Evolutionary conservation across 495 filamentous ascomycete genomes (phyloP).

Genomic region (Penicillium bovifimosum): DNA sequence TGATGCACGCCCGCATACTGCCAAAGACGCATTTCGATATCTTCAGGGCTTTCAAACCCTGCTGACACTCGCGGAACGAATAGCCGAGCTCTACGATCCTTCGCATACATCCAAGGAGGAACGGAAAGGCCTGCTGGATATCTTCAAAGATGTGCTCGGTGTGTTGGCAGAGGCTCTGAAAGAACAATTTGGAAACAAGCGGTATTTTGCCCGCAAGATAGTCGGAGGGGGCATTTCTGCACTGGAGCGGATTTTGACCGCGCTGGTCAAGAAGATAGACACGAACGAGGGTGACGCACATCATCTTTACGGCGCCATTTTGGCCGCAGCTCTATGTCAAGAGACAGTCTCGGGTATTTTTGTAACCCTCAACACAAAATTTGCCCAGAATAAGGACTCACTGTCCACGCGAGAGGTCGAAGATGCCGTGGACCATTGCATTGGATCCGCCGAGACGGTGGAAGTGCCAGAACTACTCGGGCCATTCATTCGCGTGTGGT

Average conservation of each 20-base stretch:
- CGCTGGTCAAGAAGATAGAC: slow-evolving; percentile 51
- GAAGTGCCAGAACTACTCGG: slow-evolving; percentile 39
- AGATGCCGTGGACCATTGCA: slow-evolving; percentile 28
- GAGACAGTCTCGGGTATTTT: slow-evolving; percentile 53
- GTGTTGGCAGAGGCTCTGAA: slow-evolving; percentile 71
- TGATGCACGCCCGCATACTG: slow-evolving; percentile 35
- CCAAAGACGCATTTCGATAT: slow-evolving; percentile 78
- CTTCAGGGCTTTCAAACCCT: slow-evolving; percentile 73
- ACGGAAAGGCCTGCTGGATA: slow-evolving; percentile 56
- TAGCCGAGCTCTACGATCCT: slow-evolving; percentile 68
- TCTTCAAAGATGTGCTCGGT: slow-evolving; percentile 64
- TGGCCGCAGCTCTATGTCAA: slow-evolving; percentile 78
- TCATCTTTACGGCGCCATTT: slow-evolving; percentile 77
- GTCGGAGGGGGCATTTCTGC: slow-evolving; percentile 70
- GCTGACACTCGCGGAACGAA: slow-evolving; percentile 58
- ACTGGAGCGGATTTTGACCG: slow-evolving; percentile 63
- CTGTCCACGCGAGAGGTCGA: slow-evolving; percentile 21
- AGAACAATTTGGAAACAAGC: slow-evolving; percentile 77
- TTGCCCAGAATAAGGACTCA: slow-evolving; percentile 8
- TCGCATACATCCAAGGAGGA: slow-evolving; percentile 46
- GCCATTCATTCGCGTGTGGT: slow-evolving; percentile 39
- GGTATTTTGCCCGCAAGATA: slow-evolving; percentile 73
- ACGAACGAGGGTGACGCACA: slow-evolving; percentile 54
- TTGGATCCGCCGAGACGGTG: slow-evolving; percentile 38
- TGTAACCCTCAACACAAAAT: slow-evolving; percentile 27